These are phyloP conservation scores for Leccinum uliginosum DNA, from an alignment of 768 basidiomycete species.

Conservation along the genomic window DNA sequence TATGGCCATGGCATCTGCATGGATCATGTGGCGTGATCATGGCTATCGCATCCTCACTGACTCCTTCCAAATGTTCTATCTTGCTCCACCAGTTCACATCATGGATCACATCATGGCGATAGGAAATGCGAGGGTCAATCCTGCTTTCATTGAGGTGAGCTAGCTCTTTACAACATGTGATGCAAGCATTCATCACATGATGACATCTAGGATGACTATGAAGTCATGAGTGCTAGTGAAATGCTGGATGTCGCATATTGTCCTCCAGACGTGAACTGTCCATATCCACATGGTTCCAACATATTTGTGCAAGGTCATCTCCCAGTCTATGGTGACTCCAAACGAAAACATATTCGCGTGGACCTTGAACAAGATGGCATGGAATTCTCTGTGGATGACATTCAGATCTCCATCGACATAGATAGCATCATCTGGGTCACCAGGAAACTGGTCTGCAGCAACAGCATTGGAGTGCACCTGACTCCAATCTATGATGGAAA, in stretches of 20 bases:
- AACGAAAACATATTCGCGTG: no score
- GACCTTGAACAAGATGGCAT: slow-evolving; percentile 1
- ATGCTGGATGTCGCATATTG: background rate
- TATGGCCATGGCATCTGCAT: background rate
- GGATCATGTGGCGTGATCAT: slow-evolving; percentile 11
- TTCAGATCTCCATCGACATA: background rate
- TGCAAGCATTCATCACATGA: no score
- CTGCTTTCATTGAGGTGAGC: no score
- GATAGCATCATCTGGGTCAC: slow-evolving; percentile 7
- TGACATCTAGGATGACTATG: no score
- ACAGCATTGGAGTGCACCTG: no score
- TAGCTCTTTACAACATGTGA: no score
- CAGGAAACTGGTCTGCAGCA: no score
- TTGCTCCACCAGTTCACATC: background rate
- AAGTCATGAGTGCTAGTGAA: background rate
- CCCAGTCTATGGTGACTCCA: background rate
- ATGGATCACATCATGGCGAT: background rate
- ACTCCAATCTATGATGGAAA: background rate
- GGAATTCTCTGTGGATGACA: background rate
- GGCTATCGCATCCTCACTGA: slow-evolving; percentile 1
- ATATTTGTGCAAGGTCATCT: background rate
- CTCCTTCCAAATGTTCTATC: slow-evolving; percentile 10
- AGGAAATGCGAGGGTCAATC: no score
- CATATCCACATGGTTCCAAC: background rate
- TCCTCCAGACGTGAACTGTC: no score